Base-by-base conservation (phyloP, 371 early-diverging fungal genomes). In the Syncephalastrum racemosum region DNA sequence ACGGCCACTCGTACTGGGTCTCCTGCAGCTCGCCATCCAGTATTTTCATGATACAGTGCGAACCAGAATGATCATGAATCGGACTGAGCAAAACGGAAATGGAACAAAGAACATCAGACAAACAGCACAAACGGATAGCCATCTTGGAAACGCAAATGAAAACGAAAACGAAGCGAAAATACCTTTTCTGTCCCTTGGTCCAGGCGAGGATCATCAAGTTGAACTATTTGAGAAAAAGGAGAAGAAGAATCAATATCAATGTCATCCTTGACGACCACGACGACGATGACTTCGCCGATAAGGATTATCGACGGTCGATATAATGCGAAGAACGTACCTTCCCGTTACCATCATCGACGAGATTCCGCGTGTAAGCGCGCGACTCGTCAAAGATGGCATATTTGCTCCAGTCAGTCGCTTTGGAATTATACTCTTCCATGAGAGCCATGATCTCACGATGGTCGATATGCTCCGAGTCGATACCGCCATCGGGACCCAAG, bases 41-140 rank as follows among this genome's bases (percentile, higher is more conserved):
- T 27, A 96, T 75, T 68, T 96, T 95, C 90, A 97, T 90, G 58
- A 95, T 80, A 75, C 97, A 97, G 71, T 97, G 97, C 46, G 94
- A 88, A 46, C 87, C 86, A n/a, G 92, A 70, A 64, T 97, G 97
- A 72, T 95, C 92, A 70, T 96, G 96, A 70, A 96, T 93, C 44
- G 95, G 91, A 63, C 93, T 92, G 36, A 31, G 10, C 36, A 31
- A 7, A 31, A 10, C 36, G 10, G 6, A 8, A 31, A 66, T 53
- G 18, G 53, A 54, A 54, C 48, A 42, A 53, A 53, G 15, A 40
- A 15, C 41, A 18, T 41, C 12, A 50, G 44, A 39, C 43, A 58
- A 48, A 18, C 36, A 31, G 36, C 36, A 44, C 18, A 39, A 50
- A 20, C 23, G 15, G 19, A 19, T n/a, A 31, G 31, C 7, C 23